These are phyloP conservation scores for Acephala macrosclerotiorum DNA, from an alignment of 2,329 filamentous ascomycete species.

Conservation along the genomic window DNA sequence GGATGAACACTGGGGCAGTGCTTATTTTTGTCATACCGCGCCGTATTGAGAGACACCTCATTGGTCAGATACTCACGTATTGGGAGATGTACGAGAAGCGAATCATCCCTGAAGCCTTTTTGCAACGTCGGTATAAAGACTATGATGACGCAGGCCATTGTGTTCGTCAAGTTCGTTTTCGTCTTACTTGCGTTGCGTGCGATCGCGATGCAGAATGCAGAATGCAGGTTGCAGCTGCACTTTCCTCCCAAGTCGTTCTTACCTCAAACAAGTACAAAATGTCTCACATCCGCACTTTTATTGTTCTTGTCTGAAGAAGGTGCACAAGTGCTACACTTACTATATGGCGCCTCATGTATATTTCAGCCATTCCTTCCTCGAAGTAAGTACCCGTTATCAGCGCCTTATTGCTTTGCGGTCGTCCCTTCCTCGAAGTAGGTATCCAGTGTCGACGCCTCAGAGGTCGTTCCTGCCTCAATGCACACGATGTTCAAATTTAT, in stretches of 20 bases:
- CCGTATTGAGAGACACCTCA: not conserved
- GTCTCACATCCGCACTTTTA: not conserved
- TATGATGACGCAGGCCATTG: not conserved
- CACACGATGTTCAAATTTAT: not conserved
- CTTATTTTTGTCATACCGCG: not conserved
- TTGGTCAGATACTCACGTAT: not conserved
- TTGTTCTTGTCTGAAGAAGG: no score
- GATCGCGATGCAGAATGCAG: not conserved
- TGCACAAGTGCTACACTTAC: no score
- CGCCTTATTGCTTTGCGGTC: no score
- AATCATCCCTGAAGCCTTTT: constrained; percentile 7
- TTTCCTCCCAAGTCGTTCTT: not conserved
- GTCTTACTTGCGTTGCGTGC: not conserved
- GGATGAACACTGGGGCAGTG: constrained; percentile 1
- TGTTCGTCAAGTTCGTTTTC: not conserved
- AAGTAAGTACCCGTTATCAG: no score
- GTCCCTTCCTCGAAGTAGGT: no score
- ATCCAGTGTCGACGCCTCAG: not conserved
- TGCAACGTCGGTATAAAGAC: not conserved
- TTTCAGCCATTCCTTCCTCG: no score
- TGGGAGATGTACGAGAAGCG: not conserved
- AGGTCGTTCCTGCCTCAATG: not conserved
- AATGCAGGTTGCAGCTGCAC: not conserved
- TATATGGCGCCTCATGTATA: no score
- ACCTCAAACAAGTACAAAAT: not conserved